Percentiles rank a stretch among this genome's conserved stretches.
Evolutionary conservation across 768 basidiomycete genomes (phyloP).

Genomic region (Rhodotorula toruloides): DNA sequence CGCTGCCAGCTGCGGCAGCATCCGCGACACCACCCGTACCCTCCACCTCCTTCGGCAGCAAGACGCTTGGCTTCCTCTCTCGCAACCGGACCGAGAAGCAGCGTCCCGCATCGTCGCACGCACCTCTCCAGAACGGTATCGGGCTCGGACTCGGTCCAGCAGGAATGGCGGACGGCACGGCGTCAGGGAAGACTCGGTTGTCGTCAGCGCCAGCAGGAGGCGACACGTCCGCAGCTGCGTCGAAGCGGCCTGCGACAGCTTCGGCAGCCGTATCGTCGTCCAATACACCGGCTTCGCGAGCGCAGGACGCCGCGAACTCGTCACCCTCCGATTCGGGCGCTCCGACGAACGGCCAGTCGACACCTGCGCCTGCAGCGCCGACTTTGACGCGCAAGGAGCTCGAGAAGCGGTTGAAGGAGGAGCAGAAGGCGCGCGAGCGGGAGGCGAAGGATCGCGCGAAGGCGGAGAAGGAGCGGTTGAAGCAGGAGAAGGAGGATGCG

Average conservation of each 20-base stretch:
- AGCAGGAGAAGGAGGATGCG: constrained; percentile 27
- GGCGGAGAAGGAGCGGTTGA: constrained; percentile 28
- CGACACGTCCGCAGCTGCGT: neutral
- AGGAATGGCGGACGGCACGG: neutral
- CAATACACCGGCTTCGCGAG: neutral
- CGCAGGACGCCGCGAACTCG: neutral
- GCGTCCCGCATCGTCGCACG: neutral
- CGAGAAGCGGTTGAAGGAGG: constrained; percentile 33
- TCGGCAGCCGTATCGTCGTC: neutral
- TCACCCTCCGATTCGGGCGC: neutral
- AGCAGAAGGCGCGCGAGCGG: constrained; percentile 32
- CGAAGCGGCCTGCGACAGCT: constrained; percentile 10
- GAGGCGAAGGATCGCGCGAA: constrained; percentile 27
- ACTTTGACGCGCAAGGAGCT: constrained; percentile 27
- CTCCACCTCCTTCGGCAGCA: constrained; percentile 16
- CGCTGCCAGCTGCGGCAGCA: neutral
- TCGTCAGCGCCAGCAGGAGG: neutral
- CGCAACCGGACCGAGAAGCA: neutral
- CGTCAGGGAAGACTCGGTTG: neutral
- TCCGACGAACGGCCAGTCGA: neutral
- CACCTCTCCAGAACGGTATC: neutral
- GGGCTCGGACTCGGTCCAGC: constrained; percentile 1
- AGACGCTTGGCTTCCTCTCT: constrained; percentile 8
- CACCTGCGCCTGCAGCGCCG: neutral
- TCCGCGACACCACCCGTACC: neutral